A percentile compares a stretch with the other conserved stretches of the same genome.
Evolutionary conservation across 2,329 filamentous ascomycete species (phyloP).

Genomic region (Hymenoscyphus fructigenus): DNA sequence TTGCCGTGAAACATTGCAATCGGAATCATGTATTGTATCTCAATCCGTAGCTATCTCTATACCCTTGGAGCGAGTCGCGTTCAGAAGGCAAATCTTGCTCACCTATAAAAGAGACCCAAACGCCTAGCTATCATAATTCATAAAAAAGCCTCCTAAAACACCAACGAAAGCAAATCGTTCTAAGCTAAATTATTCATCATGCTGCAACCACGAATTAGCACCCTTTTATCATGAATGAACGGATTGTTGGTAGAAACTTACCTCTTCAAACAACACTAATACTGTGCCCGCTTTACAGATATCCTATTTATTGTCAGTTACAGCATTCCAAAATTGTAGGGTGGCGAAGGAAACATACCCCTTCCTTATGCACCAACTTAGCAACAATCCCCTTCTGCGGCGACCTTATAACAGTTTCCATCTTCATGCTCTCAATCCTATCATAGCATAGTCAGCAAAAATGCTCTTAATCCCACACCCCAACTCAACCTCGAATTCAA

Average conservation of each 20-base stretch:
- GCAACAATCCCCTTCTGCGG: conserved; percentile 71
- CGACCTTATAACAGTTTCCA: conserved; percentile 81
- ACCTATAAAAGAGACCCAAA: neutral
- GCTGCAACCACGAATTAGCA: neutral
- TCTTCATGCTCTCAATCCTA: conserved; percentile 85
- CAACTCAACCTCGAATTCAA: neutral
- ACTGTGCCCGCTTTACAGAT: conserved; percentile 77
- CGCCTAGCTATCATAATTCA: neutral
- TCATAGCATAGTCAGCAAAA: neutral
- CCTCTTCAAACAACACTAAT: conserved; percentile 68
- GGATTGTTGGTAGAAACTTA: neutral
- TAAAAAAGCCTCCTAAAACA: neutral
- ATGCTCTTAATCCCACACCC: conserved; percentile 29
- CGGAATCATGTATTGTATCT: too few species aligned
- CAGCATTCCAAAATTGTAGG: conserved; percentile 9
- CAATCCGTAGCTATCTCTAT: too few species aligned
- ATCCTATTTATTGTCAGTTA: conserved; percentile 49
- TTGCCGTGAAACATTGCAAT: too few species aligned
- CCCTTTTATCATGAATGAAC: neutral
- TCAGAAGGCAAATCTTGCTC: too few species aligned
- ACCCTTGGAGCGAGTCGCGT: too few species aligned
- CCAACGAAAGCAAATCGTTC: neutral
- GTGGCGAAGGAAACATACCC: conserved; percentile 65
- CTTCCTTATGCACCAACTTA: conserved; percentile 71
- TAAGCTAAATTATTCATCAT: neutral